A percentile compares a stretch with the other conserved stretches of the same genome.
Evolutionary conservation across 2,329 filamentous ascomycete species (phyloP).

Genomic region (Davidsoniella australis): DNA sequence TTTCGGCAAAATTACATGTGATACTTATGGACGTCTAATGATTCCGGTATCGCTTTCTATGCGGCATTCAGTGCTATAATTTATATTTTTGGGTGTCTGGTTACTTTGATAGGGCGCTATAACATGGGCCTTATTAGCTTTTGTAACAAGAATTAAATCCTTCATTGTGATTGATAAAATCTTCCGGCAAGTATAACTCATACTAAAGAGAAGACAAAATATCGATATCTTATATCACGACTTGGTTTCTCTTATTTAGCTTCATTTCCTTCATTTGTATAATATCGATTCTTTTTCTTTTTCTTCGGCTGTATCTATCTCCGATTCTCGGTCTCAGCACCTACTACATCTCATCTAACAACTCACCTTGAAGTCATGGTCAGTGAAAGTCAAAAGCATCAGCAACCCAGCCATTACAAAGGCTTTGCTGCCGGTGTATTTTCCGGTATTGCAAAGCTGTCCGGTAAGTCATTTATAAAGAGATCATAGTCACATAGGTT

Average conservation of each 20-base stretch:
- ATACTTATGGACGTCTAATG: not conserved
- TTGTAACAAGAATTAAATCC: no score
- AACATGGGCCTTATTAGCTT: no score
- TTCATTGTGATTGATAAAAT: no score
- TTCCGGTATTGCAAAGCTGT: constrained; percentile 79
- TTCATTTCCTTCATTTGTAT: not conserved
- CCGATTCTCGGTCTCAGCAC: not conserved
- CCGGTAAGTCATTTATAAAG: constrained; percentile 35
- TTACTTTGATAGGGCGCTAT: no score
- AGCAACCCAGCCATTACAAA: constrained; percentile 50
- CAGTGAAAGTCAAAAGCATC: constrained; percentile 1
- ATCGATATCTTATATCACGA: not conserved
- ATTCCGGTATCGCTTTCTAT: constrained; percentile 1
- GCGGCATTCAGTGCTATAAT: no score
- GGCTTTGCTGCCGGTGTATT: constrained; percentile 98
- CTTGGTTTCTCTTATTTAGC: not conserved
- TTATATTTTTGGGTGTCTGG: no score
- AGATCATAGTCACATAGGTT: not conserved
- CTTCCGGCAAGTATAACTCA: no score
- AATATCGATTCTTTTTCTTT: not conserved
- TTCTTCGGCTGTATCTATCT: not conserved
- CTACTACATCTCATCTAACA: not conserved
- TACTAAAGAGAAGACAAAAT: no score
- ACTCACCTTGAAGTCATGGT: not conserved
- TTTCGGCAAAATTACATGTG: no score